Percentiles rank a stretch among this genome's conserved stretches.
These are phyloP conservation scores for Scedosporium aurantiacum DNA, from an alignment of 2,329 filamentous ascomycete species.

Conservation along the genomic window DNA sequence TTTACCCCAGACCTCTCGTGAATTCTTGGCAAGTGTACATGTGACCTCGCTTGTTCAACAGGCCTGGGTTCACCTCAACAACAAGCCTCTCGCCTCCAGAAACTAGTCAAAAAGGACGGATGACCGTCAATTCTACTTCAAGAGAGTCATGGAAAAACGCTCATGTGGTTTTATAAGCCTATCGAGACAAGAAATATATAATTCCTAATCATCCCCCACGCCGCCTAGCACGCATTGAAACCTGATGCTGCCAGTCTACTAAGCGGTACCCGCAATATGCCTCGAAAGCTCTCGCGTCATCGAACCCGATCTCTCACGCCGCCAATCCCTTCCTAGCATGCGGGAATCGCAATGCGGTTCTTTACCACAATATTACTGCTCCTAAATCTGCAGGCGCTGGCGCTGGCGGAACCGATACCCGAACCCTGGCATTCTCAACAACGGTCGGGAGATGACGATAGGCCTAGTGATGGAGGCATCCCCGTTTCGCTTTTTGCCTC, in stretches of 20 bases:
- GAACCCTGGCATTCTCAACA: background rate
- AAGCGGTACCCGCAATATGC: background rate
- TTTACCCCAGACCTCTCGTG: background rate
- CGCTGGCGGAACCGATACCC: constrained; percentile 3
- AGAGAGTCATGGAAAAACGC: too few relatives aligned
- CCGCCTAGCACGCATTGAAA: too few relatives aligned
- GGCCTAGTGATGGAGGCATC: background rate
- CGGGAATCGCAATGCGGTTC: background rate
- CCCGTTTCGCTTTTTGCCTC: constrained; percentile 60
- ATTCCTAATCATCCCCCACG: too few relatives aligned
- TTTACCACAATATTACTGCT: background rate
- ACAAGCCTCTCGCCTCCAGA: background rate
- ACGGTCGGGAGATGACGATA: background rate
- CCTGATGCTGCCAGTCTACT: background rate
- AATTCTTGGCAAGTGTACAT: background rate
- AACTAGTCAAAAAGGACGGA: background rate
- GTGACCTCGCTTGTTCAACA: background rate
- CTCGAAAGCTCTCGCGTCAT: background rate
- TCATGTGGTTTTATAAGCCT: too few relatives aligned
- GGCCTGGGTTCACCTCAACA: background rate
- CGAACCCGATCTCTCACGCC: background rate
- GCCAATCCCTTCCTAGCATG: background rate
- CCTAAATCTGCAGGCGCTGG: background rate
- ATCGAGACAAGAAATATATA: too few relatives aligned
- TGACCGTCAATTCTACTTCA: background rate